A percentile compares a stretch with the other conserved stretches of the same genome.
Conservation (phyloP, 164 flowering plant species). For the Aristolochia contorta region DNA sequence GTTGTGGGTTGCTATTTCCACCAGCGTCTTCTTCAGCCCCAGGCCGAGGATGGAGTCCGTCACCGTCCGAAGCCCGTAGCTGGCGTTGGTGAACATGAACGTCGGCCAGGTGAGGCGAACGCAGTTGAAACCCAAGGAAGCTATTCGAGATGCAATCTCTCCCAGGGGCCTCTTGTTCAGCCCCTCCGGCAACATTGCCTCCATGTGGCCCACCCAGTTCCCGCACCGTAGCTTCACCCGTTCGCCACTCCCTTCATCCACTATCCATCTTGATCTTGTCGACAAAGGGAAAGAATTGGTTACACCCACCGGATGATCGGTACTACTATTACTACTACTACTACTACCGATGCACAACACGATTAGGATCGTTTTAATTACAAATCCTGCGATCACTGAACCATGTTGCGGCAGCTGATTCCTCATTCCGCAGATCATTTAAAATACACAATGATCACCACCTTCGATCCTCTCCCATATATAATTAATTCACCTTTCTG, state of each 20-base stretch:
- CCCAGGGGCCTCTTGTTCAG: slow-evolving; percentile 29
- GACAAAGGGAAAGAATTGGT: slow-evolving; percentile 22
- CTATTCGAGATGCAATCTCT: slow-evolving; percentile 14
- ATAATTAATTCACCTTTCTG: too few species aligned
- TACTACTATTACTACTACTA: background rate
- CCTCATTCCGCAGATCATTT: too few species aligned
- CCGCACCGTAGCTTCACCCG: slow-evolving; percentile 36
- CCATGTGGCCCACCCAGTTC: slow-evolving; percentile 38
- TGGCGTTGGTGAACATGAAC: slow-evolving; percentile 22
- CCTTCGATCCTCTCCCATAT: too few species aligned
- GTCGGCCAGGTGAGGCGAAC: slow-evolving; percentile 42
- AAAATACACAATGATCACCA: too few species aligned
- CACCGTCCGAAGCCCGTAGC: slow-evolving; percentile 15
- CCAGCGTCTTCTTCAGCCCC: slow-evolving; percentile 12
- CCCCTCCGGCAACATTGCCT: slow-evolving; percentile 35
- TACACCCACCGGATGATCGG: too few species aligned
- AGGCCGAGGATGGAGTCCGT: slow-evolving; percentile 7
- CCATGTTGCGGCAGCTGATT: too few species aligned
- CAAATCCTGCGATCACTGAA: too few species aligned
- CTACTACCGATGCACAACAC: background rate
- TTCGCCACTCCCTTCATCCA: slow-evolving; percentile 17
- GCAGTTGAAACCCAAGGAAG: slow-evolving; percentile 29
- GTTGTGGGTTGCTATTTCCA: slow-evolving; percentile 21
- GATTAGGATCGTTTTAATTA: too few species aligned
- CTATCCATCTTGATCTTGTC: slow-evolving; percentile 31